Conservation (phyloP, 331 rosid species). For the Malus hybrid region DNA sequence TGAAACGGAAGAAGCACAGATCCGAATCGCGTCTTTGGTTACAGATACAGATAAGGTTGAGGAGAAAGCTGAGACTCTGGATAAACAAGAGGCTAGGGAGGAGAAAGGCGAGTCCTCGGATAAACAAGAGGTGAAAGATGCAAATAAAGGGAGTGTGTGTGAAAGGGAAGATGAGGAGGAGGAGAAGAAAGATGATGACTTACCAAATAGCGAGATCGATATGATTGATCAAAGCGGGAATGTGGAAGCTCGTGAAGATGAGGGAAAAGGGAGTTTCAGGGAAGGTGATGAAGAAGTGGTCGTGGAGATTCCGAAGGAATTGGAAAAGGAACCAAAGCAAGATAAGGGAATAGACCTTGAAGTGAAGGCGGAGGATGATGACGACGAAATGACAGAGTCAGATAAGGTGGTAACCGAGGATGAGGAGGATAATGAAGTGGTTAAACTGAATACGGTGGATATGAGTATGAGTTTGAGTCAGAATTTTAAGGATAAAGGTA, state of each 20-base stretch:
- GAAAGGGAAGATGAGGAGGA: slow-evolving; percentile 22
- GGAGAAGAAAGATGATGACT: slow-evolving; percentile 27
- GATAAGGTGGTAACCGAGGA: slow-evolving; percentile 30
- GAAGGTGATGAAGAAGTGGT: slow-evolving; percentile 24
- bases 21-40: background rate
- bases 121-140: background rate
- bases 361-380: slow-evolving; percentile 22
- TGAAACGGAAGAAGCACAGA: slow-evolving; percentile 9
- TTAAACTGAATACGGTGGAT: slow-evolving; percentile 21
- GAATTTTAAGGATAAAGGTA: slow-evolving; percentile 76
- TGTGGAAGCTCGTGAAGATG: slow-evolving; percentile 15
- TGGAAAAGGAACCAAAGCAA: slow-evolving; percentile 27
- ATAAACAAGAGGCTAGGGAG: slow-evolving; percentile 15
- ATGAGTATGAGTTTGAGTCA: slow-evolving; percentile 27
- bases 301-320: slow-evolving; percentile 19
- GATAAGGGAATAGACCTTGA: slow-evolving; percentile 39
- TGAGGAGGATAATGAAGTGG: slow-evolving; percentile 32
- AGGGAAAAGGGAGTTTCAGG: slow-evolving; percentile 17
- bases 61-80: slow-evolving; percentile 15
- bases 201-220: slow-evolving; percentile 21
- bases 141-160: background rate
- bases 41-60: slow-evolving; percentile 10
- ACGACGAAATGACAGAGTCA: slow-evolving; percentile 25
- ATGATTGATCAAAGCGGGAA: slow-evolving; percentile 1
- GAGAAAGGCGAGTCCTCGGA: slow-evolving; percentile 9